phyloP scores from a whole-genome alignment of 306 rosid genomes.

The Rubus idaeus region DNA sequence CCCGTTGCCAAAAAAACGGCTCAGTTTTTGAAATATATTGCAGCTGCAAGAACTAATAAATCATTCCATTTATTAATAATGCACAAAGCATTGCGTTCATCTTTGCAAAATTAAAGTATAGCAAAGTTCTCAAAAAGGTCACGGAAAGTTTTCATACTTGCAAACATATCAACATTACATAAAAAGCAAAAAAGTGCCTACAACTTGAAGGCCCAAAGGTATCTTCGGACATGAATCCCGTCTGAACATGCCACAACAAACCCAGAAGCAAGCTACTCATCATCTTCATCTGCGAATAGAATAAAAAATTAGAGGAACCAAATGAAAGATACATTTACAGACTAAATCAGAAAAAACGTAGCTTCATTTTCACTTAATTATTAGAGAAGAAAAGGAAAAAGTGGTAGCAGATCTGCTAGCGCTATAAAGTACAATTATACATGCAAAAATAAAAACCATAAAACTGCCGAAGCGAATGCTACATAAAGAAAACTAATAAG shows the following conservation, averaged over 20 bases:
- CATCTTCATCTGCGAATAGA: slow-evolving; percentile 59
- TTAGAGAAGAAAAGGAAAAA: not conserved
- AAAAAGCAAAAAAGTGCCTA: slow-evolving; percentile 2
- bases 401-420: not conserved
- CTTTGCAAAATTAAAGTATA: not conserved
- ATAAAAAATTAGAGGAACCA: slow-evolving; percentile 7
- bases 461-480: not conserved
- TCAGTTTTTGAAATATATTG: not conserved
- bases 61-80: slow-evolving; percentile 9
- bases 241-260: slow-evolving; percentile 27
- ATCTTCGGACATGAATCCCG: slow-evolving; percentile 12
- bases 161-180: slow-evolving; percentile 28
- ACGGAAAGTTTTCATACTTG: slow-evolving; percentile 11
- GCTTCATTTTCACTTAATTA: not conserved
- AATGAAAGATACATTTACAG: not conserved
- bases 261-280: slow-evolving; percentile 37
- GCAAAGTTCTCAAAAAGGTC: not conserved
- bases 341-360: not conserved
- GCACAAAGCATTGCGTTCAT: not conserved
- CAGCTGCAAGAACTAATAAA: slow-evolving; percentile 2
- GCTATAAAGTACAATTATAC: not conserved
- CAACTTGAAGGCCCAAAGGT: slow-evolving; percentile 14
- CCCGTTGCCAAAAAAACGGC: not conserved
- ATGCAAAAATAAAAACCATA: not conserved
- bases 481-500: not conserved